A percentile compares a stretch with the other conserved stretches of the same genome.
These are phyloP conservation scores for Pyrenochaeta sp. DNA, from an alignment of 2,329 filamentous ascomycete species.

Conservation along the genomic window DNA sequence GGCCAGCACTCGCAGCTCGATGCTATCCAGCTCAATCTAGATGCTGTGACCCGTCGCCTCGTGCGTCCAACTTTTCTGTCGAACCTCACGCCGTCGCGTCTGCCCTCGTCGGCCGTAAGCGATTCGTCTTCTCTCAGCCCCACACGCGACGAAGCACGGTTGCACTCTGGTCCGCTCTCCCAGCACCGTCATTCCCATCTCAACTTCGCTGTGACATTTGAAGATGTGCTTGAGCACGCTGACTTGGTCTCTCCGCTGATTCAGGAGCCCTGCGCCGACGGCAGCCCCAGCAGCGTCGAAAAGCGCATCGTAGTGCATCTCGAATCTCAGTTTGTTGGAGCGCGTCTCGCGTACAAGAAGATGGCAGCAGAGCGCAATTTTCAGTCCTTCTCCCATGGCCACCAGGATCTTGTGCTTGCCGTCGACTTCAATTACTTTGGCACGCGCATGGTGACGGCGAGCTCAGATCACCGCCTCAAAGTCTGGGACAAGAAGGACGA, in stretches of 20 bases:
- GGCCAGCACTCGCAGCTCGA: constrained; percentile 32
- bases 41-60: constrained; percentile 45
- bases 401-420: constrained; percentile 82
- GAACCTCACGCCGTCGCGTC: constrained; percentile 45
- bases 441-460: constrained; percentile 88
- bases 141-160: constrained; percentile 45
- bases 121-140: constrained; percentile 48
- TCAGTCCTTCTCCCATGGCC: constrained; percentile 73
- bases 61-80: constrained; percentile 46
- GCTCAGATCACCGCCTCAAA: constrained; percentile 90
- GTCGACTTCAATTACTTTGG: constrained; percentile 93
- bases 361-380: constrained; percentile 53
- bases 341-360: constrained; percentile 39
- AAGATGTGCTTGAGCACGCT: constrained; percentile 43
- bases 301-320: constrained; percentile 36
- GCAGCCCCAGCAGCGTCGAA: constrained; percentile 34
- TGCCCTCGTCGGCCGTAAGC: constrained; percentile 50
- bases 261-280: constrained; percentile 47
- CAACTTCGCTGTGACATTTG: constrained; percentile 36
- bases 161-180: constrained; percentile 30
- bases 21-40: constrained; percentile 43
- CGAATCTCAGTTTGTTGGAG: constrained; percentile 37
- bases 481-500: constrained; percentile 84
- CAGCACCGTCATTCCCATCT: constrained; percentile 45
- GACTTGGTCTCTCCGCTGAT: constrained; percentile 45